Conservation (phyloP, 2,329 filamentous ascomycete genomes). For the Mycogone perniciosa region DNA sequence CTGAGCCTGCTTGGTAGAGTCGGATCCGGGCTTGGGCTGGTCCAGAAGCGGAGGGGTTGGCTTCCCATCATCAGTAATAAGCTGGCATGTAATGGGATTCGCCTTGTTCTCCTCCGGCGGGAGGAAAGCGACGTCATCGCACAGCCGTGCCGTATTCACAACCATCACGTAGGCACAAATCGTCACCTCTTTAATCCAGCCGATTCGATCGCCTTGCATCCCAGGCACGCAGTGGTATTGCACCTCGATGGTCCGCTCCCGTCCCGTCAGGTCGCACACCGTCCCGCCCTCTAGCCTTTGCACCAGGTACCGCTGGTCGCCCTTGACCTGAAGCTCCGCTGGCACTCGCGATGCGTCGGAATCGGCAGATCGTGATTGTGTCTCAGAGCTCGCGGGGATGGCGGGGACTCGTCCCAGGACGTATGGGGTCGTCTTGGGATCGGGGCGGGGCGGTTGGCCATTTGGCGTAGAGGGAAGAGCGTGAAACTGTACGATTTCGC, state of each 20-base stretch:
- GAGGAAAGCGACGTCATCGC: conserved; percentile 78
- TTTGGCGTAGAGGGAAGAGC: conserved; percentile 62
- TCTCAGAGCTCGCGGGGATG: conserved; percentile 25
- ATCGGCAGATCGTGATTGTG: conserved; percentile 14
- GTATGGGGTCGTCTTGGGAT: conserved; percentile 69
- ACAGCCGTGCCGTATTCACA: conserved; percentile 81
- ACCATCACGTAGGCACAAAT: conserved; percentile 94
- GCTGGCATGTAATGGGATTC: conserved; percentile 69
- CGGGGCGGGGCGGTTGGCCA: conserved; percentile 68
- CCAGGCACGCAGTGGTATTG: conserved; percentile 75
- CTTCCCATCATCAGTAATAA: conserved; percentile 48
- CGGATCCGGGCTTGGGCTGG: conserved; percentile 26
- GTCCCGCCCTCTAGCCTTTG: conserved; percentile 77
- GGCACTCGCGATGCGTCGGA: conserved; percentile 28
- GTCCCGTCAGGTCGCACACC: conserved; percentile 76
- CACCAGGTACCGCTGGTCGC: conserved; percentile 78
- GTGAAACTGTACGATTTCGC: conserved; percentile 85
- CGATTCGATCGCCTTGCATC: conserved; percentile 66
- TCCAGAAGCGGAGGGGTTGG: conserved; percentile 27
- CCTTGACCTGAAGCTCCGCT: conserved; percentile 71
- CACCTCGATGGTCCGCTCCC: conserved; percentile 76
- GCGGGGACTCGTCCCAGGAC: conserved; percentile 57
- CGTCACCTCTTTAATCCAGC: conserved; percentile 86
- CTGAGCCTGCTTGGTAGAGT: conserved; percentile 16
- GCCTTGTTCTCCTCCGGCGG: conserved; percentile 72